phyloP scores from a whole-genome alignment of 2,329 filamentous ascomycete species.

The Truncatella angustata region DNA sequence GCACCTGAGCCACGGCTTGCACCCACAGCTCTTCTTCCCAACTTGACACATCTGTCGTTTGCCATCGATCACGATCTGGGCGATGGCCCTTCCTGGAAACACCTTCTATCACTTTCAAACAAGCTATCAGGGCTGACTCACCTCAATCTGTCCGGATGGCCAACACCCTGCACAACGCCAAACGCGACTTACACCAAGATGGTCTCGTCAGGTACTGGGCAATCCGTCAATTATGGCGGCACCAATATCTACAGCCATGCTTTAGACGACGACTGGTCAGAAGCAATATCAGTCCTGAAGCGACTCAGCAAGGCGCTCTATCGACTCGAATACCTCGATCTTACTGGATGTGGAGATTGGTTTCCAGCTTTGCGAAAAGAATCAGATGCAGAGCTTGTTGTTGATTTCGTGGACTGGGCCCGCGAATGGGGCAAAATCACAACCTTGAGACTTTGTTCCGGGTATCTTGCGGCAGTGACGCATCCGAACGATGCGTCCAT shows the following conservation, averaged over 20 bases:
- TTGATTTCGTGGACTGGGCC: slow-evolving; percentile 50
- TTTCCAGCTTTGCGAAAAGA: slow-evolving; percentile 42
- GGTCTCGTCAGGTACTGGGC: slow-evolving; percentile 39
- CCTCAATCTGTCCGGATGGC: slow-evolving; percentile 62
- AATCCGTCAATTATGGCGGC: slow-evolving; percentile 49
- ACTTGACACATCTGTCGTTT: slow-evolving; percentile 60
- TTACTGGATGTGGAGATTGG: slow-evolving; percentile 60
- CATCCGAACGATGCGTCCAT: slow-evolving; percentile 31
- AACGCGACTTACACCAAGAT: slow-evolving; percentile 49
- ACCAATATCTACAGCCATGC: slow-evolving; percentile 58
- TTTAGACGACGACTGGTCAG: slow-evolving; percentile 58
- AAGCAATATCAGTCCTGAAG: slow-evolving; percentile 54
- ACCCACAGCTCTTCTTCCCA: slow-evolving; percentile 44
- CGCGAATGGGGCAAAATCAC: slow-evolving; percentile 53
- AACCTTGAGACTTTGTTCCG: slow-evolving; percentile 42
- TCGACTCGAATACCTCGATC: slow-evolving; percentile 57
- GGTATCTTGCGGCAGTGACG: slow-evolving; percentile 34
- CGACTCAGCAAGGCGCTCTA: slow-evolving; percentile 55
- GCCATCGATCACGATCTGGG: slow-evolving; percentile 41
- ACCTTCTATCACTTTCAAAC: slow-evolving; percentile 52
- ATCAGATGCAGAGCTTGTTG: slow-evolving; percentile 38
- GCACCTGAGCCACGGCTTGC: slow-evolving; percentile 27
- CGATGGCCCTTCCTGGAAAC: slow-evolving; percentile 52
- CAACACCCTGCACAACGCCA: slow-evolving; percentile 56
- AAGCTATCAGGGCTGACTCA: slow-evolving; percentile 57